Base-by-base conservation (phyloP, 495 filamentous ascomycete species). In the Letharia columbiana region DNA sequence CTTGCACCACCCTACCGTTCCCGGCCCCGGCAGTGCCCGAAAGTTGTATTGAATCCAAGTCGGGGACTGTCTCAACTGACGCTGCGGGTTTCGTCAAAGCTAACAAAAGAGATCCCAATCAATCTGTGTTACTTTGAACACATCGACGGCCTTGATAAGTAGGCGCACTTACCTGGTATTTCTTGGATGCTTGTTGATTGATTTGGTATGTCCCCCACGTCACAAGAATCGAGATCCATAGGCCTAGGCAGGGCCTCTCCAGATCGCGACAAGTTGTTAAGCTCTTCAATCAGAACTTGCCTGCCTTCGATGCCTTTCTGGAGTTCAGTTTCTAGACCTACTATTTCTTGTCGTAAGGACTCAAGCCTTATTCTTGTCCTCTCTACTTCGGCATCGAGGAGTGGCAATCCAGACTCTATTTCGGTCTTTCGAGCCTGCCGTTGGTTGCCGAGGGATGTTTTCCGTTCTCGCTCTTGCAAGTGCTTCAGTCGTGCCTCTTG, bases 301-400 rank as follows among this genome's bases (percentile, higher is more conserved):
- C 73, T 74, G 44, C 75, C 74, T 61, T 82, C 72, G 35, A 75
- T 52, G 28, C 75, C 77, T 69, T 76, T 80, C 47, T 83, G 79
- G 12, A 89, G 81, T 67, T 87, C 84, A 10, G 79, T 77, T 66
- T 88, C 76, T 11, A 91, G 76, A 35, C 76, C 79, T 50, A 78
- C 80, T 66, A 87, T 81, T 72, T 91, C 84, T 42, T 80, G 74
- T 47, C 78, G 78, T 59, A 88, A 68, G 44, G 80, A 73, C 61
- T 80, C 80, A 31, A 91, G 73, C 65, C 77, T 84, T 3, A 75
- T 73, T 68, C 75, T 75, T 17, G 73, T 72, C 45, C 70, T 75
- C 64, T 79, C 73, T 18, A 89, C 79, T 57, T 82, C 77, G 40
- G 79, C 79, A 67, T 86, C 83, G n/a, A 88, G 72, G 17, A 74